These are phyloP conservation scores for Geranium brycei DNA, from an alignment of 345 rosid genomes.

Conservation along the genomic window DNA sequence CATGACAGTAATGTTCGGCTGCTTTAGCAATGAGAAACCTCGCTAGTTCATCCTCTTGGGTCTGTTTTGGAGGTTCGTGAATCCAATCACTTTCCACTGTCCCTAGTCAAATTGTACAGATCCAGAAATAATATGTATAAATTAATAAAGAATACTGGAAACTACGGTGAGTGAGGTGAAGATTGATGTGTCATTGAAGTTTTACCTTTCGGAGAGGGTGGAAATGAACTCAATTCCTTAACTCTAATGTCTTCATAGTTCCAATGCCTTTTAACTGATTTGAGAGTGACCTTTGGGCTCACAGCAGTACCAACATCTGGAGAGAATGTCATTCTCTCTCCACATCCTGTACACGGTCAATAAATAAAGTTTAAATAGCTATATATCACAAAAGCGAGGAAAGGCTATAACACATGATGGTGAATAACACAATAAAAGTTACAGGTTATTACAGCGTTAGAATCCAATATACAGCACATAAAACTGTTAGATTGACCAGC, in stretches of 20 bases:
- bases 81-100: conserved; percentile 30
- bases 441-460: not conserved
- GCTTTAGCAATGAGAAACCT: conserved; percentile 35
- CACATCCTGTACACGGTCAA: conserved; percentile 18
- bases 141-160: conserved; percentile 1
- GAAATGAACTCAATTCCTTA: conserved; percentile 25
- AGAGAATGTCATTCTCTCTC: conserved; percentile 18
- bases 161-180: conserved; percentile 9
- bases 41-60: conserved; percentile 51
- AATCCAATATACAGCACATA: not conserved
- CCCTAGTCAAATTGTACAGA: conserved; percentile 25
- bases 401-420: not conserved
- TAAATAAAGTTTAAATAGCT: conserved; percentile 8
- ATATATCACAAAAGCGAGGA: not conserved
- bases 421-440: not conserved
- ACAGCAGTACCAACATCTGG: conserved; percentile 19
- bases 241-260: conserved; percentile 22
- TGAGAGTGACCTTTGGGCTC: conserved; percentile 27
- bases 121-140: conserved; percentile 7
- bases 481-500: not conserved
- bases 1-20: not conserved
- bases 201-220: conserved; percentile 43
- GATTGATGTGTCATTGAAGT: conserved; percentile 10
- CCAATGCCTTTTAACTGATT: conserved; percentile 33
- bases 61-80: conserved; percentile 34